Base-by-base conservation (phyloP, 2,329 filamentous ascomycete genomes). In the Aspergillus calidoustus region DNA sequence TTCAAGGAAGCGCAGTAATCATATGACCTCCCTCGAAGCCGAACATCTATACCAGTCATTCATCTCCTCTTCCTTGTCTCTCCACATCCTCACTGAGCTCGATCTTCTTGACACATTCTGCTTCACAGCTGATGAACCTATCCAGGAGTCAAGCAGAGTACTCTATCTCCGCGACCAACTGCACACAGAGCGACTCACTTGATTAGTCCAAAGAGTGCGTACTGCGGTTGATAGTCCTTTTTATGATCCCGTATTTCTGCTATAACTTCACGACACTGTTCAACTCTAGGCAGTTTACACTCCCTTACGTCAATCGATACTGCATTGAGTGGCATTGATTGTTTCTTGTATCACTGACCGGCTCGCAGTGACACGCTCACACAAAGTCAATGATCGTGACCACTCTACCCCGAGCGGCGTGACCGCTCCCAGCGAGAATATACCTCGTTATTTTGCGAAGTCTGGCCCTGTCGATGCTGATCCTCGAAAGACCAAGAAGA, bases 401-500 rank as follows among this genome's bases (percentile, higher is more conserved):
- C 91, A 97, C 82, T 87, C 88, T 72, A 90, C 92, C 69, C 89
- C 90, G 68, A 91, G 95, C 71, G 91, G 90, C 76, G 88, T 87
- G 61, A 88, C 87, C 64, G 78, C 84, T 55, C 83, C 87, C 59
- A 85, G 90, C 67, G 90, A 95, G 69, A 86, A 90, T 72, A 82
- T 96, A 30, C 94, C 95, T 74, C 92, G 93, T 74, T 98, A 91
- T 87, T 98, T 98, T 78, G 92, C 87, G 79, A 97, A 97, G 83
- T 82, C 87, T 63, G 94, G 94, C 68, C 89, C 90, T 75, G 83
- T 87, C 71, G 93, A 93, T 74, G 83, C 85, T 69, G 91, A 96
- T 74, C 94, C 95, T 64, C 93, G 92, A 79, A 95, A 96, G 84
- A 89, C 91, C 76, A 99, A 99, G 89, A 99, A 99, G 84, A 91